Conservation (phyloP, 345 rosid species). For the Stellera chamaejasme region DNA sequence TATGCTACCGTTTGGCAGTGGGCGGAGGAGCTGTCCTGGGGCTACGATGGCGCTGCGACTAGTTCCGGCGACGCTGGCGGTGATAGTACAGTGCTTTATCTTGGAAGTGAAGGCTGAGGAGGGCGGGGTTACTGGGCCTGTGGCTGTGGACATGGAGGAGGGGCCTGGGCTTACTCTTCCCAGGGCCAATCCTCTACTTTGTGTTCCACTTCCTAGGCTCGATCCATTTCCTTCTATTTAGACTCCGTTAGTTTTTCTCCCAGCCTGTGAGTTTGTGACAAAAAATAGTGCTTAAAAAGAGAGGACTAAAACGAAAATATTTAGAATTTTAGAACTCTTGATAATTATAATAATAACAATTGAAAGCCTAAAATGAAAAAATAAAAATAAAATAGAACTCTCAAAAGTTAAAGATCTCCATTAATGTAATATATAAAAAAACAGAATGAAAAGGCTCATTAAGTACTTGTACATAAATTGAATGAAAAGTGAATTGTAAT, state of each 20-base stretch:
- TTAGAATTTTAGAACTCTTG: no score
- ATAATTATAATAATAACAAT: no score
- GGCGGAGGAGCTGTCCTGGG: slow-evolving; percentile 49
- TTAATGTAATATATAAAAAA: no score
- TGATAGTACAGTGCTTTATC: slow-evolving; percentile 23
- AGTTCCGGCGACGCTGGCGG: slow-evolving; percentile 18
- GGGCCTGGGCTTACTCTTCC: slow-evolving; percentile 43
- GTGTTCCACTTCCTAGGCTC: slow-evolving; percentile 39
- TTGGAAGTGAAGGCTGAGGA: slow-evolving; percentile 17
- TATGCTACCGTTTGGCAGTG: slow-evolving; percentile 42
- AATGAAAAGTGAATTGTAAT: no score
- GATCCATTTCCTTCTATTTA: slow-evolving; percentile 17
- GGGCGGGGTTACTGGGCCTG: slow-evolving; percentile 11
- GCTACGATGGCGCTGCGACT: slow-evolving; percentile 16
- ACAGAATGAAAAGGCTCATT: no score
- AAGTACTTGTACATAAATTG: no score
- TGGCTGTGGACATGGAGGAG: slow-evolving; percentile 46
- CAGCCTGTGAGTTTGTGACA: no score
- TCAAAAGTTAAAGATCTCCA: no score
- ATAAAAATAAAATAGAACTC: no score
- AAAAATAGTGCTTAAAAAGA: no score
- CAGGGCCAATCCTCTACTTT: slow-evolving; percentile 43
- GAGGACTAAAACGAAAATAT: no score
- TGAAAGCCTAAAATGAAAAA: no score
- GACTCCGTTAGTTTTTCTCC: not conserved